Conservation (phyloP, 2,329 filamentous ascomycete genomes). For the Trichoderma aggressivum region DNA sequence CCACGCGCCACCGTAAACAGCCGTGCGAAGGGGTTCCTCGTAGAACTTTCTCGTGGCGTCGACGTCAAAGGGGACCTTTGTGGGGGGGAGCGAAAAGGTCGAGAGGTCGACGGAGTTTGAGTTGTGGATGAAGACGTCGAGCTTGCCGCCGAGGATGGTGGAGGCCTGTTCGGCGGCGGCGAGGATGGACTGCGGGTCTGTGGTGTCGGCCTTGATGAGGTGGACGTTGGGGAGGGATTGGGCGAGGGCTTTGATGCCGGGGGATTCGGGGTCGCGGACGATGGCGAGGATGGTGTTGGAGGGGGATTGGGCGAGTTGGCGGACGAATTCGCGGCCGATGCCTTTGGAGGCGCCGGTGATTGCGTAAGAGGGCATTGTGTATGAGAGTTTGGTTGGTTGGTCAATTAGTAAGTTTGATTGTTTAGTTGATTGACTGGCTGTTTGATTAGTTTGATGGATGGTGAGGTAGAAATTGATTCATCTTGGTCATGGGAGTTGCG, state of each 20-base stretch:
- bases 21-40: conserved; percentile 39
- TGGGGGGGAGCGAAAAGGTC: conserved; percentile 22
- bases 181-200: conserved; percentile 31
- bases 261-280: conserved; percentile 33
- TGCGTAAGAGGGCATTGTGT: conserved; percentile 20
- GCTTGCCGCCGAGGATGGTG: conserved; percentile 34
- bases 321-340: conserved; percentile 29
- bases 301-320: conserved; percentile 29
- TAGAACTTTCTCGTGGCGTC: conserved; percentile 25
- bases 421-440: neutral
- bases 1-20: conserved; percentile 23
- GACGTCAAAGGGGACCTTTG: conserved; percentile 15
- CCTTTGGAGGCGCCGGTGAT: conserved; percentile 21
- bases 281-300: conserved; percentile 38
- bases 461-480: neutral
- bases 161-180: conserved; percentile 33
- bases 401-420: neutral
- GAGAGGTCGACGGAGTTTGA: conserved; percentile 31
- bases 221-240: conserved; percentile 33
- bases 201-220: conserved; percentile 36
- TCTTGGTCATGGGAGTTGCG: neutral
- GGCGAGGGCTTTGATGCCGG: conserved; percentile 27
- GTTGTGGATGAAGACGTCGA: conserved; percentile 42
- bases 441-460: neutral
- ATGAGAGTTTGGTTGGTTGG: neutral